Conservation (phyloP, 768 basidiomycete species). For the Tylopilus intermedius region DNA sequence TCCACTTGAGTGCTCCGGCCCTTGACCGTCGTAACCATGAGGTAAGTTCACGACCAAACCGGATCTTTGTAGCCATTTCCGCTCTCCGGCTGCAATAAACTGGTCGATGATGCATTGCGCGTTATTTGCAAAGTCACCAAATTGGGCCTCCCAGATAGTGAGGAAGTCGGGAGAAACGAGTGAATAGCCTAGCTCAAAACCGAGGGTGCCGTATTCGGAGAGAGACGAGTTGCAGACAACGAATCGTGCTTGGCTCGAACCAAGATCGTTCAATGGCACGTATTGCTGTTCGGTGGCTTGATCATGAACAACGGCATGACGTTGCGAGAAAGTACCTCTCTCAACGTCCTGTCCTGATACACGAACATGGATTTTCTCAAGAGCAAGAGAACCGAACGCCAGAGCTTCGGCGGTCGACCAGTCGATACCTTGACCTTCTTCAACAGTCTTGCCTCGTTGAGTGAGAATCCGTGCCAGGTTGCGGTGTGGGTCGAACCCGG, state of each 20-base stretch:
- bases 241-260: conserved; percentile 84
- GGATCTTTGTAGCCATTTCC: conserved; percentile 94
- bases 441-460: conserved; percentile 83
- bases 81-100: conserved; percentile 94
- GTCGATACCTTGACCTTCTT: conserved; percentile 90
- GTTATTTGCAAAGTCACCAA: conserved; percentile 97
- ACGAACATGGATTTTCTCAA: conserved; percentile 92
- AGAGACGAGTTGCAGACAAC: conserved; percentile 95
- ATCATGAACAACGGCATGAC: conserved; percentile 95
- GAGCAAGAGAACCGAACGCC: conserved; percentile 87
- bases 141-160: conserved; percentile 98
- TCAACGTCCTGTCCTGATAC: conserved; percentile 98
- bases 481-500: conserved; percentile 81
- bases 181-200: conserved; percentile 98
- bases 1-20: conserved; percentile 96
- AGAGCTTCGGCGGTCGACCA: conserved; percentile 99
- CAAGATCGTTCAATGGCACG: conserved; percentile 83
- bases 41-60: conserved; percentile 86
- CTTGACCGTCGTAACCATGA: conserved; percentile 98
- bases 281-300: conserved; percentile 90
- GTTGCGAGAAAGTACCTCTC: conserved; percentile 97
- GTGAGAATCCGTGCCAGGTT: conserved; percentile 91
- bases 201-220: conserved; percentile 91
- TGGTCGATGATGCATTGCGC: conserved; percentile 98
- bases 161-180: conserved; percentile 90